Conservation (phyloP, 2,329 filamentous ascomycete species). For the Daldinia eschscholtzii region DNA sequence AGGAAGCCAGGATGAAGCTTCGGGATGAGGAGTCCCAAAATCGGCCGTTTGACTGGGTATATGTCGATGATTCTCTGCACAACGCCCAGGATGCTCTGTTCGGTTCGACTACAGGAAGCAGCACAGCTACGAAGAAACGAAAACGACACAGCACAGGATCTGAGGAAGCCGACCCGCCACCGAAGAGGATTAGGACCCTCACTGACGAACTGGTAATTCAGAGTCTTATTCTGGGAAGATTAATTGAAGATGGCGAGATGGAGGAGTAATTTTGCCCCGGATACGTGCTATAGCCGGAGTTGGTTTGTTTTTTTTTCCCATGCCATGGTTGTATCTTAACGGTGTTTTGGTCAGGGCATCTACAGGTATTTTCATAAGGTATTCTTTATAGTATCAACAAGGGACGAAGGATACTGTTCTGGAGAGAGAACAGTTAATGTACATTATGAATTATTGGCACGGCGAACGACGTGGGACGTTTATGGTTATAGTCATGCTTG, state of each 20-base stretch:
- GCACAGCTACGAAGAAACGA: constrained; percentile 58
- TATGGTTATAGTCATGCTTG: neutral
- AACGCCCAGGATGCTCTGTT: constrained; percentile 67
- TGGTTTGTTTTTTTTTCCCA: constrained; percentile 8
- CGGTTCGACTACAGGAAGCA: constrained; percentile 46
- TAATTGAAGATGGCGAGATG: constrained; percentile 74
- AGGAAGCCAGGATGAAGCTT: constrained; percentile 73
- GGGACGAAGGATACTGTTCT: constrained; percentile 5
- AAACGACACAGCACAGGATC: constrained; percentile 59
- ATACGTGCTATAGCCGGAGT: constrained; percentile 7
- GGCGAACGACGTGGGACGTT: neutral
- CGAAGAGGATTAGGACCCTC: constrained; percentile 73
- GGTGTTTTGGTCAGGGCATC: constrained; percentile 24
- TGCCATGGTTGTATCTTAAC: constrained; percentile 17
- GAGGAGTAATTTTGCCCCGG: constrained; percentile 37
- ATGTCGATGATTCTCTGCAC: constrained; percentile 74
- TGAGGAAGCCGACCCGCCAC: constrained; percentile 54
- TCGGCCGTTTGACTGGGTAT: constrained; percentile 79
- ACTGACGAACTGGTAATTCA: constrained; percentile 91
- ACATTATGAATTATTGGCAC: neutral
- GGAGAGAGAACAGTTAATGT: neutral
- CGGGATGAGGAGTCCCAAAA: constrained; percentile 62
- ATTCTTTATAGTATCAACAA: constrained; percentile 10
- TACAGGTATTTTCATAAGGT: constrained; percentile 31
- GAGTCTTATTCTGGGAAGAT: constrained; percentile 86